Evolutionary conservation across 2,329 filamentous ascomycete genomes (phyloP).

Genomic region (Aspergillus ibericus): DNA sequence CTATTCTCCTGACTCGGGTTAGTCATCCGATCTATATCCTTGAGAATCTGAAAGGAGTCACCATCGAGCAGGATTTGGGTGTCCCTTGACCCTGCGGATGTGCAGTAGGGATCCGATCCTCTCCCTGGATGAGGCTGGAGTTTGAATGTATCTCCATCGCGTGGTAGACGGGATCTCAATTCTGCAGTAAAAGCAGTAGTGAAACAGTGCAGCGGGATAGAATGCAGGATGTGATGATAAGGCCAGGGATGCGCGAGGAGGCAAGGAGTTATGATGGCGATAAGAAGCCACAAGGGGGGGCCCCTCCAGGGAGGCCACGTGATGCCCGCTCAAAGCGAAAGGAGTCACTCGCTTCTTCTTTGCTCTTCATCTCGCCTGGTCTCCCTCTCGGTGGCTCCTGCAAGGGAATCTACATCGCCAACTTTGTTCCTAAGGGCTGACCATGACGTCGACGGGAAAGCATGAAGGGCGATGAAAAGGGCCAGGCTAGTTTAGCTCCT

Average conservation of each 20-base stretch:
- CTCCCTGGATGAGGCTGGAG: neutral
- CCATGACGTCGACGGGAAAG: too few relatives aligned
- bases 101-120: neutral
- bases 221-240: constrained; percentile 8
- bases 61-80: constrained; percentile 3
- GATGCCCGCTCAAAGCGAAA: constrained; percentile 3
- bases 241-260: constrained; percentile 1
- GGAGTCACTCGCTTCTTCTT: too few relatives aligned
- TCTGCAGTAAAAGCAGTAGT: neutral
- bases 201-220: neutral
- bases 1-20: neutral
- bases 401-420: too few relatives aligned
- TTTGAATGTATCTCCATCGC: neutral
- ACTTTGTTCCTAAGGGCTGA: too few relatives aligned
- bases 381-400: too few relatives aligned
- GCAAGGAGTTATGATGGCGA: neutral
- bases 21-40: neutral
- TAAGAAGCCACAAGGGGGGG: neutral
- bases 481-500: too few relatives aligned
- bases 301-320: constrained; percentile 10
- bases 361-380: too few relatives aligned
- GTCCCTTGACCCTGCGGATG: neutral
- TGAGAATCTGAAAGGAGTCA: neutral
- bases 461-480: too few relatives aligned
- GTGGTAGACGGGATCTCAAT: neutral